Base-by-base conservation (phyloP, 768 basidiomycete species). In the Dacryopinax spathularia region DNA sequence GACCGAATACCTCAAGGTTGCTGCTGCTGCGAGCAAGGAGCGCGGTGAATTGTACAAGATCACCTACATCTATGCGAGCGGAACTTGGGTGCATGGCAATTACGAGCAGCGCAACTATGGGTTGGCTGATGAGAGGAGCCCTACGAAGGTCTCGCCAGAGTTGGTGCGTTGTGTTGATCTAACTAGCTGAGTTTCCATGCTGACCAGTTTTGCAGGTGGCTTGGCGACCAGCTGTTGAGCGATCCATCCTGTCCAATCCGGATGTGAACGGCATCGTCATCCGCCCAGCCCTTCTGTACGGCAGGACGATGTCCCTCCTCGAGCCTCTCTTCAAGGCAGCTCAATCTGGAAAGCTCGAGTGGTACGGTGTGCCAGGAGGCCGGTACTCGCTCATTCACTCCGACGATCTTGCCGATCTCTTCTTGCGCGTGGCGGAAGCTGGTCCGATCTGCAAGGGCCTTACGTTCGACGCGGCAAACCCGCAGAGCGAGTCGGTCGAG, bases 331-430 rank as follows among this genome's bases (percentile, higher is more conserved):
- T 80, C 70, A 63, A 69, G 43, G 70, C 74, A 6, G 71, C 73
- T 29, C 34, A 67, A 1, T 68, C 68, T 10, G 76, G 75, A 15
- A 69, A 70, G 35, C 73, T 75, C 2, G 65, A 62, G 18, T 75
- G 73, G 71, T 69, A 64, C 15, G 77, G 77, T 18, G 72, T 69
- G 20, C 74, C 74, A 0, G 76, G 73, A 1, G 72, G 71, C 1
- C 69, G 77, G 36, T 73, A 71, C 22, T 65, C 73, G 10, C 61
- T 75, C 2, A 69, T 81, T 36, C 80, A 81, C 67, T 56, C 65
- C 12, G 80, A 81, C 67, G 80, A 81, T 65, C 69, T 79, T 36
- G 79, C 79, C 2, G 79, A 79, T 60, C 60, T 78, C 34, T 80
- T 76, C 62, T 37, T 79, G 4, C 68, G 74, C 10, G 74, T 72